Conservation (phyloP, 2,329 filamentous ascomycete species). For the Botrytis paeoniae region DNA sequence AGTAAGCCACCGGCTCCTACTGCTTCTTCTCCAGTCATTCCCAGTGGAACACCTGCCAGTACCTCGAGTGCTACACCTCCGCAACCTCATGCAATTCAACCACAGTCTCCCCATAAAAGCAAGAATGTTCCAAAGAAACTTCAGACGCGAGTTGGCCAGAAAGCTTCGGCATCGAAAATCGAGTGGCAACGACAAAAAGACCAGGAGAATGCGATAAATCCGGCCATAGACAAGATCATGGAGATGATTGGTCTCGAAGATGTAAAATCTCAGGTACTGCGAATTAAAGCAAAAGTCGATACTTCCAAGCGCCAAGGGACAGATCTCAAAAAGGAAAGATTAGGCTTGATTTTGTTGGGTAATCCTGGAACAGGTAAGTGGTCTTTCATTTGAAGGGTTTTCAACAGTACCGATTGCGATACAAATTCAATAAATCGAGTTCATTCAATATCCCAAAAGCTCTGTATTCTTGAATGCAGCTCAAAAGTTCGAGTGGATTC, state of each 20-base stretch:
- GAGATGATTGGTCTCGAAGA: conserved; percentile 67
- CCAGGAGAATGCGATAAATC: conserved; percentile 49
- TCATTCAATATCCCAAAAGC: background rate
- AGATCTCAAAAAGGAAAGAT: conserved; percentile 55
- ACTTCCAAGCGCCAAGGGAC: conserved; percentile 55
- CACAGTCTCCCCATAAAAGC: background rate
- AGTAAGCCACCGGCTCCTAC: background rate
- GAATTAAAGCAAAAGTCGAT: conserved; percentile 62
- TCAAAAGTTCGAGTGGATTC: background rate
- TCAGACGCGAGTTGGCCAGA: conserved; percentile 24
- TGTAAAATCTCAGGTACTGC: conserved; percentile 62
- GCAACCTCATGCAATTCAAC: background rate
- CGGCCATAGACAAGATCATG: conserved; percentile 62
- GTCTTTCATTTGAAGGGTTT: background rate
- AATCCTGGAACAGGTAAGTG: conserved; percentile 69
- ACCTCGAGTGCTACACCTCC: background rate
- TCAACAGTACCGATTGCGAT: background rate
- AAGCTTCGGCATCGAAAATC: conserved; percentile 38
- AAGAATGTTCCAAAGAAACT: conserved; percentile 24
- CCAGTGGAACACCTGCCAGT: background rate
- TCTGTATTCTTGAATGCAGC: background rate
- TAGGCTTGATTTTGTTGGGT: conserved; percentile 61
- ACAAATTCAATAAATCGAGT: background rate
- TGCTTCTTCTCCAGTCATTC: background rate
- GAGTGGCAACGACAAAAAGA: conserved; percentile 64